phyloP scores from a whole-genome alignment of 129 eudicot genomes.

The Ambrosia artemisiifolia region DNA sequence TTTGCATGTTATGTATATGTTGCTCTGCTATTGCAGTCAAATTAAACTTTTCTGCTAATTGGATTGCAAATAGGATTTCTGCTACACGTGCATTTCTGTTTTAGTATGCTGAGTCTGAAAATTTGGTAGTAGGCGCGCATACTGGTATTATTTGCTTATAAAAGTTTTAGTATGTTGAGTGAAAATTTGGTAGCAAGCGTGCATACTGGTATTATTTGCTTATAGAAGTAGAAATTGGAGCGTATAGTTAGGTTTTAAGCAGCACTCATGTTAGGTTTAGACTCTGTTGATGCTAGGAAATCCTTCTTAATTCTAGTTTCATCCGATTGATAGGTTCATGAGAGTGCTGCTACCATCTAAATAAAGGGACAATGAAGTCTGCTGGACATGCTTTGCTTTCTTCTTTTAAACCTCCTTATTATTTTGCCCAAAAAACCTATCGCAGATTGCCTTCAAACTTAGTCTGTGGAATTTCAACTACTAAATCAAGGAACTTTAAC shows the following conservation, averaged over 20 bases:
- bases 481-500: conserved; percentile 43
- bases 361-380: conserved; percentile 69
- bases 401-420: conserved; percentile 66
- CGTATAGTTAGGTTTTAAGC: conserved; percentile 16
- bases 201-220: background rate
- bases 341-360: conserved; percentile 44
- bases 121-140: background rate
- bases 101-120: background rate
- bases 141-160: conserved; percentile 5
- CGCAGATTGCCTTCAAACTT: conserved; percentile 54
- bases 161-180: background rate
- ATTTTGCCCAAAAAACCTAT: conserved; percentile 46
- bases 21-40: background rate
- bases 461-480: conserved; percentile 30
- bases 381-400: conserved; percentile 61
- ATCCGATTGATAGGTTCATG: conserved; percentile 65
- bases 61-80: conserved; percentile 7
- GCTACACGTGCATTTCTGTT: background rate
- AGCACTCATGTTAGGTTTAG: conserved; percentile 25
- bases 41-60: background rate
- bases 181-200: background rate
- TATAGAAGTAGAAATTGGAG: conserved; percentile 2
- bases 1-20: conserved; percentile 3
- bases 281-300: conserved; percentile 18
- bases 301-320: conserved; percentile 46